A percentile compares a stretch with the other conserved stretches of the same genome.
These are phyloP conservation scores for Phytophthora pluvialis DNA, from an alignment of 352 stramenopile genomes.

Conservation along the genomic window DNA sequence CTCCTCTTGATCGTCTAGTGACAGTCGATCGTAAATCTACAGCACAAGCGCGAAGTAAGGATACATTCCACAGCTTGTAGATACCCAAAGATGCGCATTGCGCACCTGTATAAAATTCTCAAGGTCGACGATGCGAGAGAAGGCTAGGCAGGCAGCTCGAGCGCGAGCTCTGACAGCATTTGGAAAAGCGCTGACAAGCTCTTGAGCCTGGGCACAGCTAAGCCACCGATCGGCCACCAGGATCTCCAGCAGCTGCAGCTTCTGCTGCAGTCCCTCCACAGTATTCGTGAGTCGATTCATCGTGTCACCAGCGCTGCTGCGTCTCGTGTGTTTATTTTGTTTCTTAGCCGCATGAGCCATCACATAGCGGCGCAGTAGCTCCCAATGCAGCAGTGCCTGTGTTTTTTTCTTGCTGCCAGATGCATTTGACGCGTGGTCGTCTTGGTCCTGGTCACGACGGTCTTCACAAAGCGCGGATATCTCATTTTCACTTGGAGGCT, in stretches of 20 bases:
- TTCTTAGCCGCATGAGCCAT: background rate
- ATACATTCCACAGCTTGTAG: background rate
- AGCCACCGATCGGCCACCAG: conserved; percentile 60
- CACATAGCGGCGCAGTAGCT: conserved; percentile 42
- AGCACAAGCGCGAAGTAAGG: conserved; percentile 1
- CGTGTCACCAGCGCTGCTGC: conserved; percentile 2
- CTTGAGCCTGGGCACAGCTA: conserved; percentile 49
- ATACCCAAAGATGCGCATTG: background rate
- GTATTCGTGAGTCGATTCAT: conserved; percentile 25
- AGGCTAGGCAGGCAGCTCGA: conserved; percentile 60
- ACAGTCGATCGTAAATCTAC: conserved; percentile 62
- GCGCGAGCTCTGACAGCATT: conserved; percentile 56
- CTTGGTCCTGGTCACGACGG: conserved; percentile 5
- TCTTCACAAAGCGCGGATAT: conserved; percentile 26
- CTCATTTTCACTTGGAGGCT: conserved; percentile 24
- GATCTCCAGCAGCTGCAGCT: conserved; percentile 51
- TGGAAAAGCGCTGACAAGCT: conserved; percentile 51
- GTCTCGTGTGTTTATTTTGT: background rate
- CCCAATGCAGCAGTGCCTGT: conserved; percentile 48
- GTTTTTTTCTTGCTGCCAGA: conserved; percentile 7
- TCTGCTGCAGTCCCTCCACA: conserved; percentile 28
- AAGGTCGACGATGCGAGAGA: conserved; percentile 73
- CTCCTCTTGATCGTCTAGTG: conserved; percentile 59
- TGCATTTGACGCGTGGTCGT: background rate
- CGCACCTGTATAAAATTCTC: conserved; percentile 75